Evolutionary conservation across 768 basidiomycete genomes (phyloP).

Genomic region (Auriculariales sp.): DNA sequence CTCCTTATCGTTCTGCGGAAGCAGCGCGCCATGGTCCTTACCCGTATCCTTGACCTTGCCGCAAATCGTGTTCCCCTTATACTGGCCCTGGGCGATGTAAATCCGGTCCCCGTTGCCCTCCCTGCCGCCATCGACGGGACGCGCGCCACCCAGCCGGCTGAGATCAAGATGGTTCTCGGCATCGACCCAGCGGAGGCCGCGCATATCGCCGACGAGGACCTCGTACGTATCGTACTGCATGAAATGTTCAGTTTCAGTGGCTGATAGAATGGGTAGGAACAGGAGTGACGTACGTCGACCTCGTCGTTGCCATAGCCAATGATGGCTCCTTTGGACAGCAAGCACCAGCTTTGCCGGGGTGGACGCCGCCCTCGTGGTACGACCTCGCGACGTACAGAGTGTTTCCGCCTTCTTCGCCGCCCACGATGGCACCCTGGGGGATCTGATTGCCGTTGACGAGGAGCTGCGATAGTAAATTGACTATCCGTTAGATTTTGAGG

Average conservation of each 20-base stretch:
- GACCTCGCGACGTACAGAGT: slow-evolving; percentile 46
- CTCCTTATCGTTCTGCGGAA: slow-evolving; percentile 2
- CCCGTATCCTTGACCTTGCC: no score
- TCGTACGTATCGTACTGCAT: slow-evolving; percentile 45
- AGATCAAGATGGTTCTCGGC: slow-evolving; percentile 31
- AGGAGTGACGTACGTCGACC: slow-evolving; percentile 32
- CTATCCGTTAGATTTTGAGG: background rate
- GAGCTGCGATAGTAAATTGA: slow-evolving; percentile 11
- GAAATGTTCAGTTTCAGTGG: no score
- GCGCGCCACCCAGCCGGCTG: slow-evolving; percentile 24
- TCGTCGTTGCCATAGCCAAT: slow-evolving; percentile 49
- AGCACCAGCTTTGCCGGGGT: slow-evolving; percentile 49
- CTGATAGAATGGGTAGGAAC: no score
- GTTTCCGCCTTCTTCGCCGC: slow-evolving; percentile 38
- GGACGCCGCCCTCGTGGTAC: slow-evolving; percentile 41
- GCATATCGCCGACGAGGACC: slow-evolving; percentile 49
- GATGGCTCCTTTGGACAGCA: slow-evolving; percentile 47
- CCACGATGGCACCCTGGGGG: slow-evolving; percentile 40
- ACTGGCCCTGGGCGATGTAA: slow-evolving; percentile 43
- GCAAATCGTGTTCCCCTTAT: slow-evolving; percentile 38
- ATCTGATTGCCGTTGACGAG: slow-evolving; percentile 43
- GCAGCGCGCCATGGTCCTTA: slow-evolving; percentile 11
- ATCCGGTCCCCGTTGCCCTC: slow-evolving; percentile 44
- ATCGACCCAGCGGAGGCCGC: slow-evolving; percentile 43
- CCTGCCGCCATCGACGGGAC: slow-evolving; percentile 52